Evolutionary conservation across 768 basidiomycete genomes (phyloP).

Genomic region (Paxillus rubicundulus): DNA sequence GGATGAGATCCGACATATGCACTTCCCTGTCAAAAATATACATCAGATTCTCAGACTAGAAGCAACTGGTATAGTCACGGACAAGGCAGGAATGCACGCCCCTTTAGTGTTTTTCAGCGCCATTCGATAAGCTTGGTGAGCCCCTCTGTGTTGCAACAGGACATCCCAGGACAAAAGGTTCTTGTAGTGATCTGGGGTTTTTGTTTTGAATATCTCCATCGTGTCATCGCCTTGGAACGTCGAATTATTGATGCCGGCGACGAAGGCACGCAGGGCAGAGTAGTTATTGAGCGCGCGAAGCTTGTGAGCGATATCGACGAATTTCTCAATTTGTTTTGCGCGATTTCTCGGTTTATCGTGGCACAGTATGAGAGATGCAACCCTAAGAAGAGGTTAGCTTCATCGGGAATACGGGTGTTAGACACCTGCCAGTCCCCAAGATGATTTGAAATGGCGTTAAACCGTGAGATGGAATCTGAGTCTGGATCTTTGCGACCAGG

Average conservation of each 20-base stretch:
- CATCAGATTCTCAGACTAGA: slow-evolving; percentile 4
- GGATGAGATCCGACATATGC: slow-evolving; percentile 85
- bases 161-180: slow-evolving; percentile 81
- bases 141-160: slow-evolving; percentile 75
- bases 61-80: slow-evolving; percentile 24
- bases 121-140: slow-evolving; percentile 88
- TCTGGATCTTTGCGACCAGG: slow-evolving; percentile 63
- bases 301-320: slow-evolving; percentile 78
- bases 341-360: slow-evolving; percentile 76
- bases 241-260: slow-evolving; percentile 89
- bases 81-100: slow-evolving; percentile 86
- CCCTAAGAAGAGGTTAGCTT: slow-evolving; percentile 50
- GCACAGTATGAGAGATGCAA: slow-evolving; percentile 85
- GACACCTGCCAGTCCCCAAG: slow-evolving; percentile 72
- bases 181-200: slow-evolving; percentile 68
- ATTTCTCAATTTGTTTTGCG: slow-evolving; percentile 82
- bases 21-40: slow-evolving; percentile 65
- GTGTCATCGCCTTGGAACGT: slow-evolving; percentile 76
- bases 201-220: slow-evolving; percentile 67
- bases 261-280: slow-evolving; percentile 85
- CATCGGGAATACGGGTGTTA: neutral
- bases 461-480: slow-evolving; percentile 67
- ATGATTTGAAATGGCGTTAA: slow-evolving; percentile 78
- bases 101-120: slow-evolving; percentile 84
- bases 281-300: slow-evolving; percentile 89